Base-by-base conservation (phyloP, 1,139 yeast genomes). In the Entelexis paramagnoliae region DNA sequence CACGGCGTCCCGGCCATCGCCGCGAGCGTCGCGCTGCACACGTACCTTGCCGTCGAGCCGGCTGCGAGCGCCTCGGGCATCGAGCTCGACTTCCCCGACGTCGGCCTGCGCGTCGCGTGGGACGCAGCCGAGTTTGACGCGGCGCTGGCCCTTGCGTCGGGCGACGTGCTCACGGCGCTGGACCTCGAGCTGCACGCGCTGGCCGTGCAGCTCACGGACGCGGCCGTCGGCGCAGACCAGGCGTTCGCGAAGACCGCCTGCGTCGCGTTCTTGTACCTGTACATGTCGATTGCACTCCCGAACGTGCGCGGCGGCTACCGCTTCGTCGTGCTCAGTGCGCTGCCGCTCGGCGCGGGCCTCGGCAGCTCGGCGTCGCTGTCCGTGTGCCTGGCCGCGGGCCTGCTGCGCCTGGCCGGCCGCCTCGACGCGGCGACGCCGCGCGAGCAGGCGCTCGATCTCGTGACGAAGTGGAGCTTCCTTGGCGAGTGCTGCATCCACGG, bases 401-500 rank as follows among this genome's bases (percentile, higher is more conserved):
- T 91, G 64, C 73, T 86, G 6, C 66, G 74, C 30, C 67, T 85
- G 29, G 83, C 87, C 0, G 78, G 77, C 6, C 80, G 77, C 58
- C 71, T 83, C 14, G 14, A 33, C 13, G 48, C 44, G 20, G 28
- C 22, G 5, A 29, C 39, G 22, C 50, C 68, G n/a, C 60, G 68
- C 7, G 63, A 66, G 35, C 74, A 64, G 4, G 81, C 78, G 50
- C 74, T 83, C 40, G 72, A 75, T 10, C 76, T 80, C 59, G 80
- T 91, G 55, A 91, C 91, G 61, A 68, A 73, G 8, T 89, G 96
- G 96, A 82, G 97, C 0, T 82, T 83, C 58, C 74, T 89, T 71
- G 97, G 97, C 38, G 99, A 91, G 67, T 83, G 83, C 63, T 87
- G 96, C 65, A 85, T 88, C 62, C 97, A 91, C 64, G 98, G 98